A percentile compares a stretch with the other conserved stretches of the same genome.
Evolutionary conservation across 1,284 basidiomycete genomes (phyloP).

Genomic region (Rhodotorula sp.): DNA sequence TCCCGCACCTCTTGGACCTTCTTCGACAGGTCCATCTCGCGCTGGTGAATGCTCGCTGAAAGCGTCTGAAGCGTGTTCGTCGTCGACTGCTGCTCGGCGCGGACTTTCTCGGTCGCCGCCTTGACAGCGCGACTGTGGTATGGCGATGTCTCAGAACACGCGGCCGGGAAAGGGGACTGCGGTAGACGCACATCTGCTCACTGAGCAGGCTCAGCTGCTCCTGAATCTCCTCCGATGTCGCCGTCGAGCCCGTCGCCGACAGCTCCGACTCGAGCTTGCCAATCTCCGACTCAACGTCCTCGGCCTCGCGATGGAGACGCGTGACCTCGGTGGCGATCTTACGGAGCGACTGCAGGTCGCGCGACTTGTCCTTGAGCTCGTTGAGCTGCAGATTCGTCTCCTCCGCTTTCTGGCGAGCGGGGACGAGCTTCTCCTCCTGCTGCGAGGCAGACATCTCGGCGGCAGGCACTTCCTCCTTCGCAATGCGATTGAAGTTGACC

Average conservation of each 20-base stretch:
- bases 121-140: constrained; percentile 23
- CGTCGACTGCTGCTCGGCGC: constrained; percentile 20
- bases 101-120: constrained; percentile 34
- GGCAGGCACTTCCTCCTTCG: constrained; percentile 61
- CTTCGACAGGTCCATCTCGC: constrained; percentile 56
- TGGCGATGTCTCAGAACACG: not conserved
- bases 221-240: constrained; percentile 81
- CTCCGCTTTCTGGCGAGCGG: constrained; percentile 28
- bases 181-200: constrained; percentile 62
- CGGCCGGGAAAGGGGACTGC: not conserved
- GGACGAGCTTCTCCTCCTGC: constrained; percentile 35
- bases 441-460: constrained; percentile 42
- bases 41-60: constrained; percentile 29
- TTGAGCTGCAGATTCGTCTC: constrained; percentile 49
- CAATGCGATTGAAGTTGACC: constrained; percentile 54
- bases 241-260: constrained; percentile 64
- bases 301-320: constrained; percentile 64
- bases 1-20: constrained; percentile 64
- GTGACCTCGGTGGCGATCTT: constrained; percentile 64
- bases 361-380: constrained; percentile 59
- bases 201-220: constrained; percentile 65
- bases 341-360: constrained; percentile 66
- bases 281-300: constrained; percentile 65
- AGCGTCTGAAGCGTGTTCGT: constrained; percentile 26
- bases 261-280: constrained; percentile 68